Percentiles rank a stretch among this genome's conserved stretches.
These are phyloP conservation scores for Neurospora sp. DNA, from an alignment of 495 filamentous ascomycete genomes.

Conservation along the genomic window DNA sequence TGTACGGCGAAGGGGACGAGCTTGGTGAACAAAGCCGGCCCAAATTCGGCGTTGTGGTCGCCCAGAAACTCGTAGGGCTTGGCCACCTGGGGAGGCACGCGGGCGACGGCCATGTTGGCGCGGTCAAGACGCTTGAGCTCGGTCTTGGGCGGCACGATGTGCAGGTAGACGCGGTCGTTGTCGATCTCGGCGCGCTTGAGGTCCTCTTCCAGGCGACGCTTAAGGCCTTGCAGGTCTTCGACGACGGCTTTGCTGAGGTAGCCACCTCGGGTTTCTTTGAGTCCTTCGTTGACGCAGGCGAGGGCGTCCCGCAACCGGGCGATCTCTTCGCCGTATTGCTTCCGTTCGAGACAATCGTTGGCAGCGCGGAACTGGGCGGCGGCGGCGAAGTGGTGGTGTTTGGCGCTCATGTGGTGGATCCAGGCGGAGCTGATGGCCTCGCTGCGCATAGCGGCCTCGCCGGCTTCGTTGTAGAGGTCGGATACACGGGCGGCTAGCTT, in stretches of 20 bases:
- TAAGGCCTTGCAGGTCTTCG: conserved; percentile 74
- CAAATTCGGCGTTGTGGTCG: conserved; percentile 60
- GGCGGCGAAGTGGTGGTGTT: conserved; percentile 95
- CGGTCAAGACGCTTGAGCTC: conserved; percentile 79
- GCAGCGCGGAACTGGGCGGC: conserved; percentile 94
- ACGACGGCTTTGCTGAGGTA: conserved; percentile 80
- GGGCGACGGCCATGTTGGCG: conserved; percentile 76
- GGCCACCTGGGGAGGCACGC: conserved; percentile 72
- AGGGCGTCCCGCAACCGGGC: conserved; percentile 74
- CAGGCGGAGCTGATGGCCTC: conserved; percentile 85
- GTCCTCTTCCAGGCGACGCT: conserved; percentile 72
- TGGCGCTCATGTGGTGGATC: conserved; percentile 97
- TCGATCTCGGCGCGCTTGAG: conserved; percentile 91
- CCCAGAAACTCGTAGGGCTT: conserved; percentile 71
- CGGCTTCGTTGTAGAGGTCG: conserved; percentile 77
- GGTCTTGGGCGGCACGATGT: conserved; percentile 75
- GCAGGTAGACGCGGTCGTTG: conserved; percentile 89
- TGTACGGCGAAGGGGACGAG: conserved; percentile 95
- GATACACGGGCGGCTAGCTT: conserved; percentile 87
- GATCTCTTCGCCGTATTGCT: conserved; percentile 93
- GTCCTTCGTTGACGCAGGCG: conserved; percentile 70
- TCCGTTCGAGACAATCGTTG: conserved; percentile 84
- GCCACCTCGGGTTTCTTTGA: conserved; percentile 62
- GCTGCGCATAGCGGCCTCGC: conserved; percentile 78
- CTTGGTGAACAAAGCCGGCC: conserved; percentile 77